These are phyloP conservation scores for Obba rivulosa DNA, from an alignment of 768 basidiomycete species.

Conservation along the genomic window DNA sequence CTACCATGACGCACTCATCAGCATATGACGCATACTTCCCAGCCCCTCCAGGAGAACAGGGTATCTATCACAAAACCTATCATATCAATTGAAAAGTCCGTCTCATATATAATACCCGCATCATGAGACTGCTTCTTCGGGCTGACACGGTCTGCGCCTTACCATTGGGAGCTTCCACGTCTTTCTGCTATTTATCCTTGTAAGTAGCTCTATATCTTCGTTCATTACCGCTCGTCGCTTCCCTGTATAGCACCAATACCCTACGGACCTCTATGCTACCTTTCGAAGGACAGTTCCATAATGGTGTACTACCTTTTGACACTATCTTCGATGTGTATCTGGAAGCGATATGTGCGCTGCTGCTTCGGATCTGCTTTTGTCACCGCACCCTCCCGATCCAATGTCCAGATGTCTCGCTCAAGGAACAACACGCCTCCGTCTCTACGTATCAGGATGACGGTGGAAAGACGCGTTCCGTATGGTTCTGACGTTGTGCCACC, in stretches of 20 bases:
- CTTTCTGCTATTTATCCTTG: too few relatives aligned
- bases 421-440: conserved; percentile 59
- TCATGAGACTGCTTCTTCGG: background rate
- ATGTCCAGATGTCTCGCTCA: conserved; percentile 66
- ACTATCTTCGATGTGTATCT: conserved; percentile 5
- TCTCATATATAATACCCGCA: background rate
- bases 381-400: conserved; percentile 32
- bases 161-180: too few relatives aligned
- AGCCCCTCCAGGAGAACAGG: conserved; percentile 31
- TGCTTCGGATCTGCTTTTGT: conserved; percentile 10
- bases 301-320: background rate
- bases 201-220: too few relatives aligned
- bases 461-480: conserved; percentile 73
- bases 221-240: too few relatives aligned
- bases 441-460: conserved; percentile 59
- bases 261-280: too few relatives aligned
- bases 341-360: conserved; percentile 20
- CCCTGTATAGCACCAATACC: too few relatives aligned
- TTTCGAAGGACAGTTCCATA: too few relatives aligned
- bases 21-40: conserved; percentile 72
- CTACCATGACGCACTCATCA: conserved; percentile 38
- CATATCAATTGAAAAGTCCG: conserved; percentile 16
- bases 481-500: conserved; percentile 11
- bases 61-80: conserved; percentile 24
- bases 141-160: too few relatives aligned